Evolutionary conservation across 129 eudicot species (phyloP), one percentile per base, ranked within the genome.

Genomic region (Chrysanthemum seticuspe): DNA sequence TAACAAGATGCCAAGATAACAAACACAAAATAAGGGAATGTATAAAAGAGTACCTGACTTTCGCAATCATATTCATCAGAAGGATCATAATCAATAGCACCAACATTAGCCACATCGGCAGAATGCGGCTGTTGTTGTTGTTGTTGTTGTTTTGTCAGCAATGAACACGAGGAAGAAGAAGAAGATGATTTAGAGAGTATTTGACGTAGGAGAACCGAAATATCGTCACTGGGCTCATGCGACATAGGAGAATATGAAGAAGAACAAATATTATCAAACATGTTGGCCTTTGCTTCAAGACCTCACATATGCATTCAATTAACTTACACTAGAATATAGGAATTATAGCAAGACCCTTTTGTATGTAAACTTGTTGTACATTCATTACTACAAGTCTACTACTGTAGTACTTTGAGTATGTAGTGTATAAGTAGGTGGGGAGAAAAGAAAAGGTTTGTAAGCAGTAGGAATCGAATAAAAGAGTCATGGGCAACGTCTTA

Each of bases 151-250:
- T 40, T 40, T 40, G 47, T 40, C 47, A 40, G 47, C 47, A 40
- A 58, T 2, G 82, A 65, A 3, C 74, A 58, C 1, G 19, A 31
- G 11, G 65, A 54, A 0, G 88, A 76, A 0, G 91, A 54, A 2
- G 91, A 62, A 0, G 91, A 67, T 0, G 97, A 78, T 50, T 85
- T 88, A 29, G 67, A 80, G 34, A 91, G 83, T 66, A 91, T 75
- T 57, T 91, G 96, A 15, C 83, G 87, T 68, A 91, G 84, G 47
- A 91, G 83, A 62, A 83, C 61, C 21, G 97, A 88, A 44, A 91
- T 81, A 36, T 88, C 96, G 48, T 91, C 97, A 72, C 85, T 18
- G 65, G 79, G 47, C 45, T 81, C 88, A 34, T 84, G 31, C 48
- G 85, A 60, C 18, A 40, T 40, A 1, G 85, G 74, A 7, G 78